Evolutionary conservation across 805 yeast species (phyloP).

Genomic region (Grigorovia humatica): DNA sequence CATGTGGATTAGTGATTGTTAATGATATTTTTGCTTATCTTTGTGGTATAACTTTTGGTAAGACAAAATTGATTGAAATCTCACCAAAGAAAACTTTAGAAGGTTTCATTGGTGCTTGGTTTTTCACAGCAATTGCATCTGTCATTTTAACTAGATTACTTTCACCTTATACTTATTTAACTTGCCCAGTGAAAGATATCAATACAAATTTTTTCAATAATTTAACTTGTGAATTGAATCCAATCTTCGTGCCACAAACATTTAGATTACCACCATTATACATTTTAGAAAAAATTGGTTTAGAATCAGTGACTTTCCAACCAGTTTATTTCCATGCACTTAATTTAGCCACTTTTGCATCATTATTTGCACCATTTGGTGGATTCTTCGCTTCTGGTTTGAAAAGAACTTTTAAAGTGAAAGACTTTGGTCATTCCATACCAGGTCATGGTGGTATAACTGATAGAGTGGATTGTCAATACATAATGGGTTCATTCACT

Average conservation of each 20-base stretch:
- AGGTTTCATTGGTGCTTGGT: slow-evolving; percentile 97
- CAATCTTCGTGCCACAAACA: slow-evolving; percentile 76
- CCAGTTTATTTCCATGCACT: slow-evolving; percentile 89
- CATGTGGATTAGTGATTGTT: slow-evolving; percentile 82
- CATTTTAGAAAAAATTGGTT: slow-evolving; percentile 39
- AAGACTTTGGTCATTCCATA: slow-evolving; percentile 96
- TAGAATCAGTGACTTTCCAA: slow-evolving; percentile 49
- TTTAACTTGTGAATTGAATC: slow-evolving; percentile 73
- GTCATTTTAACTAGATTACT: slow-evolving; percentile 54
- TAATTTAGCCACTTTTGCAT: slow-evolving; percentile 85
- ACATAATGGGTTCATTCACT: slow-evolving; percentile 92
- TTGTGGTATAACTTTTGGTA: slow-evolving; percentile 95
- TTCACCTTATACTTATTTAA: slow-evolving; percentile 60
- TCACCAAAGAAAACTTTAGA: slow-evolving; percentile 97
- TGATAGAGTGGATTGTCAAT: slow-evolving; percentile 96
- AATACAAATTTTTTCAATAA: slow-evolving; percentile 26
- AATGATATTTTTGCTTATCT: slow-evolving; percentile 94
- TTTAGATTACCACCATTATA: slow-evolving; percentile 59
- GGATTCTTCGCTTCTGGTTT: slow-evolving; percentile 98
- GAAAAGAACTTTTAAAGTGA: slow-evolving; percentile 90
- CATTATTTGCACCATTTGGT: slow-evolving; percentile 95
- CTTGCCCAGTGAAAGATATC: slow-evolving; percentile 58
- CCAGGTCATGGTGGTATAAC: slow-evolving; percentile 99
- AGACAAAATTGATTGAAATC: slow-evolving; percentile 81
- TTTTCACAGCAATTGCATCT: slow-evolving; percentile 75